Conservation (phyloP, 2,329 filamentous ascomycete species). For the Blastomyces gilchristii region DNA sequence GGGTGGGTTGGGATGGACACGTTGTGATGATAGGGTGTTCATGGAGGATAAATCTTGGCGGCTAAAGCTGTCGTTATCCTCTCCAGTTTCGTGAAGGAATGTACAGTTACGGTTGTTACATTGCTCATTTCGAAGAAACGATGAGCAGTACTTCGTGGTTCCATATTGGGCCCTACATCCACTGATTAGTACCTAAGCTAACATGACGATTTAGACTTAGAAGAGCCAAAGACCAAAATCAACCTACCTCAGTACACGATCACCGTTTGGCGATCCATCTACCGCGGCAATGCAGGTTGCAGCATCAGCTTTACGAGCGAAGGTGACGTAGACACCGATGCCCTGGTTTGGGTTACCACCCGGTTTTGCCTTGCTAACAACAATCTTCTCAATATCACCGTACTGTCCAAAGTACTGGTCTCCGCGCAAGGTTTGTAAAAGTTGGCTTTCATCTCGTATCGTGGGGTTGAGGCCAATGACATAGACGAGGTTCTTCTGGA, state of each 20-base stretch:
- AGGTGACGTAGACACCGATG: constrained; percentile 97
- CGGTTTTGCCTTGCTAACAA: constrained; percentile 91
- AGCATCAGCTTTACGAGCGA: constrained; percentile 82
- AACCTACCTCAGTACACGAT: constrained; percentile 75
- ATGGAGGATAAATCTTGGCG: constrained; percentile 89
- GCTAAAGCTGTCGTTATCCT: constrained; percentile 94
- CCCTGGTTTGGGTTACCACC: constrained; percentile 61
- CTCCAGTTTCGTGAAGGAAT: constrained; percentile 96
- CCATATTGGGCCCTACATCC: constrained; percentile 56
- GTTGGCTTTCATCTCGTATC: constrained; percentile 73
- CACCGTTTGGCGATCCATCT: constrained; percentile 84
- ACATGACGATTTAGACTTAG: background rate
- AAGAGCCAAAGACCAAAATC: constrained; percentile 35
- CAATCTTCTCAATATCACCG: constrained; percentile 96
- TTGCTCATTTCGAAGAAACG: constrained; percentile 85
- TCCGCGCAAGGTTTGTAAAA: constrained; percentile 81
- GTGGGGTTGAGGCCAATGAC: constrained; percentile 89
- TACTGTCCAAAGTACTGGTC: constrained; percentile 96
- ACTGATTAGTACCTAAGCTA: background rate
- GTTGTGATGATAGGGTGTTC: constrained; percentile 74
- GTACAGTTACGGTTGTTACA: constrained; percentile 96
- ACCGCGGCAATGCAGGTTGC: constrained; percentile 83
- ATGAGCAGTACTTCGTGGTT: constrained; percentile 97
- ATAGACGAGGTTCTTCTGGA: constrained; percentile 98
- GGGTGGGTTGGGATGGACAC: constrained; percentile 37